These are phyloP conservation scores for Talaromyces trachyspermus DNA, from an alignment of 495 filamentous ascomycete species.

Conservation along the genomic window DNA sequence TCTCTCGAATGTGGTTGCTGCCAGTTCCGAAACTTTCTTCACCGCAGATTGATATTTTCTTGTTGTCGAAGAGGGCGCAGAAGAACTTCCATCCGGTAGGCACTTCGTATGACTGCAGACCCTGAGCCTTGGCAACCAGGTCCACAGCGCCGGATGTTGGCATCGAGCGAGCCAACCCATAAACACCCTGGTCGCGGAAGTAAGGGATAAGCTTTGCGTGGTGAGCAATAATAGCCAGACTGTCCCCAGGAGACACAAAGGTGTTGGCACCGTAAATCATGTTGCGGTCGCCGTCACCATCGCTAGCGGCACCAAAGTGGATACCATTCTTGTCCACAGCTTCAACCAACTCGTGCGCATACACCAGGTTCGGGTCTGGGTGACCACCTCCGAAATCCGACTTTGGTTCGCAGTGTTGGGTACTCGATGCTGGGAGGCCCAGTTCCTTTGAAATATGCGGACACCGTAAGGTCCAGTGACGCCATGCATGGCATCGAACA, in stretches of 20 bases:
- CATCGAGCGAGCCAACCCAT: constrained; percentile 93
- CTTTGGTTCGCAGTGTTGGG: constrained; percentile 86
- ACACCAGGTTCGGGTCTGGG: constrained; percentile 97
- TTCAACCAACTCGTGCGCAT: constrained; percentile 90
- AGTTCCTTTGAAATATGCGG: constrained; percentile 93
- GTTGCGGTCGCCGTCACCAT: constrained; percentile 97
- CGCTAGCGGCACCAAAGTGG: constrained; percentile 92
- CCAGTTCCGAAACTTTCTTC: constrained; percentile 98
- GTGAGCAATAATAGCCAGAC: constrained; percentile 94
- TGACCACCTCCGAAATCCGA: constrained; percentile 96
- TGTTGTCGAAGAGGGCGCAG: constrained; percentile 92
- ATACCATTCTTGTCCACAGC: constrained; percentile 85
- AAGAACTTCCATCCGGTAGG: constrained; percentile 99
- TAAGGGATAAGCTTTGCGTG: constrained; percentile 89
- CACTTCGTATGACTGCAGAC: constrained; percentile 88
- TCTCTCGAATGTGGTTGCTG: constrained; percentile 99
- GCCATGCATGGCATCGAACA: constrained; percentile 91
- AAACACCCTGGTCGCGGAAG: constrained; percentile 94
- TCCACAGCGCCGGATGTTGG: constrained; percentile 93
- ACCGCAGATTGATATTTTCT: constrained; percentile 98
- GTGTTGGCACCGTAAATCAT: constrained; percentile 98
- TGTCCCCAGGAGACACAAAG: constrained; percentile 96
- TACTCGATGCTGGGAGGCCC: constrained; percentile 65
- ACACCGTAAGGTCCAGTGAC: constrained; percentile 94
- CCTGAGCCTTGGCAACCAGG: constrained; percentile 88